phyloP scores from a whole-genome alignment of 2,329 filamentous ascomycete species.

The Penicillium oxalicum region DNA sequence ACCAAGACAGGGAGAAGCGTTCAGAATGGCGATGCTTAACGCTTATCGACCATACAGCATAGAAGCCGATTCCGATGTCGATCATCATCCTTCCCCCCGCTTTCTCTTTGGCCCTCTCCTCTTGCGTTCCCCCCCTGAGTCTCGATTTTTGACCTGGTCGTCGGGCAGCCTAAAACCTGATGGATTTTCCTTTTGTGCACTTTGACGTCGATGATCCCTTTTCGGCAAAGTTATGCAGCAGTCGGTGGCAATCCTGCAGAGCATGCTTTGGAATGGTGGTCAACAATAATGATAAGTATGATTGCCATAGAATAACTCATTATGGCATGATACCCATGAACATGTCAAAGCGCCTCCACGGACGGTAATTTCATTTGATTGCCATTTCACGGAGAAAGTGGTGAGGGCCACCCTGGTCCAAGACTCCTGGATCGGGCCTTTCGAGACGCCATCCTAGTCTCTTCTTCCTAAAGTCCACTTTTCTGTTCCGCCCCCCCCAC shows the following conservation, averaged over 20 bases:
- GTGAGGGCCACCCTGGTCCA: neutral
- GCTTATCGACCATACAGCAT: neutral
- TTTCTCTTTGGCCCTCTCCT: neutral
- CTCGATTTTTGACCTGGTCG: too few species aligned
- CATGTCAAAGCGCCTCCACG: neutral
- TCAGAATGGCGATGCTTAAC: neutral
- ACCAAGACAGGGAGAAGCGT: neutral
- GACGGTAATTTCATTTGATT: neutral
- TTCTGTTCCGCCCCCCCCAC: neutral
- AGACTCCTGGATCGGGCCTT: neutral
- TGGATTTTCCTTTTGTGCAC: too few species aligned
- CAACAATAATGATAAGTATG: neutral
- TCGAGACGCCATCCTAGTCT: slow-evolving; percentile 6
- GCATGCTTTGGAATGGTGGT: neutral
- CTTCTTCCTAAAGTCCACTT: too few species aligned
- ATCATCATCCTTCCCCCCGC: neutral
- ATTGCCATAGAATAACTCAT: too few species aligned
- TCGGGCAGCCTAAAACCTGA: too few species aligned
- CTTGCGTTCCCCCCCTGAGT: neutral
- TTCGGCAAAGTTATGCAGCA: neutral
- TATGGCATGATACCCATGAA: neutral
- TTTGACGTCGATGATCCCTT: neutral
- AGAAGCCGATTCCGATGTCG: neutral
- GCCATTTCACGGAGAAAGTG: neutral
- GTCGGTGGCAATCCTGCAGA: neutral